Evolutionary conservation across 345 rosid species (phyloP).

Genomic region (Populus davidiana): DNA sequence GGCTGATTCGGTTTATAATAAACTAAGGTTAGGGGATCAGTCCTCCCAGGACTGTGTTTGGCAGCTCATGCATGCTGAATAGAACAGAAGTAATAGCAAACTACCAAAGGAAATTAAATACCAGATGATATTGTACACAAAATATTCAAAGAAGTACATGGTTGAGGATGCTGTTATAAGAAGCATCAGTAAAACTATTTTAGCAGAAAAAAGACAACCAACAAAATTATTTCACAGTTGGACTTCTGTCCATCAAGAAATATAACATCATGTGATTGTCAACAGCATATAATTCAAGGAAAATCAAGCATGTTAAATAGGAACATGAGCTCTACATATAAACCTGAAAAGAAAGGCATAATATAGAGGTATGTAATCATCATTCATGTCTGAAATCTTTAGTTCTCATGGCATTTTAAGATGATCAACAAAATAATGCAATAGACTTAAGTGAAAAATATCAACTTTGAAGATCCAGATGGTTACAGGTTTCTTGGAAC

Average conservation of each 20-base stretch:
- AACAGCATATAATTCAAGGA: not conserved
- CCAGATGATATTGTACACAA: not conserved
- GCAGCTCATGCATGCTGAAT: not conserved
- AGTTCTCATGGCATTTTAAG: not conserved
- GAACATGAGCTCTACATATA: not conserved
- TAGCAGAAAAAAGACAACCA: not conserved
- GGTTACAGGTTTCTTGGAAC: not conserved
- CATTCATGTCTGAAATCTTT: not conserved
- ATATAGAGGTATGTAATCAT: not conserved
- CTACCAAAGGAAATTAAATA: not conserved
- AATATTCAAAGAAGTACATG: not conserved
- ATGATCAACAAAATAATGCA: not conserved
- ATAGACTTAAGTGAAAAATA: not conserved
- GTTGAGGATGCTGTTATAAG: not conserved
- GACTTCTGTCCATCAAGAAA: not conserved
- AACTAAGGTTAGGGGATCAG: not conserved
- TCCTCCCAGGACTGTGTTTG: not conserved
- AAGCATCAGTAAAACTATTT: not conserved
- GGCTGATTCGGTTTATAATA: not conserved
- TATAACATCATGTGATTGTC: not conserved
- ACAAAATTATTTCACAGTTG: not conserved
- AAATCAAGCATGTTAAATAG: not conserved
- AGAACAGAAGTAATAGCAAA: not conserved
- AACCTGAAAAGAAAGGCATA: not conserved
- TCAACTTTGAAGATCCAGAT: not conserved